Evolutionary conservation across 2,329 filamentous ascomycete genomes (phyloP).

Genomic region (Phaeosphaeria sp.): DNA sequence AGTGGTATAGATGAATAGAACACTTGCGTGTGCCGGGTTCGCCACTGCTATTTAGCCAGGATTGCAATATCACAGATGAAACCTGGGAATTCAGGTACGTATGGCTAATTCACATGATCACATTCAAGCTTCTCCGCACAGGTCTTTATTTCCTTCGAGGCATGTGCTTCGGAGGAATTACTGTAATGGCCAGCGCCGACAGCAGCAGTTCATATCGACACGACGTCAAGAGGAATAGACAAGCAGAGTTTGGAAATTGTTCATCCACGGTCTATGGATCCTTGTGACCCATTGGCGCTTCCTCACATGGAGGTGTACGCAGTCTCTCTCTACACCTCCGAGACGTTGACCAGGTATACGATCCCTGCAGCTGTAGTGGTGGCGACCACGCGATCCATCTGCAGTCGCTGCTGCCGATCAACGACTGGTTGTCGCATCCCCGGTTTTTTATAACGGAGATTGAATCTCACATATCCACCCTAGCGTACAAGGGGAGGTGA

Average conservation of each 20-base stretch:
- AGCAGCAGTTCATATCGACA: background rate
- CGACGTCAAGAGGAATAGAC: background rate
- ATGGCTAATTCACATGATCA: constrained; percentile 4
- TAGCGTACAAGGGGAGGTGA: background rate
- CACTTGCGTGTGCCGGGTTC: background rate
- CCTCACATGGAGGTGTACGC: background rate
- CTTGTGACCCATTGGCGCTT: too few species aligned
- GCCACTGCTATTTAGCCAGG: constrained; percentile 10
- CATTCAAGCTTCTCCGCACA: background rate
- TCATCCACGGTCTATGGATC: too few species aligned
- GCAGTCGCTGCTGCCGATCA: background rate
- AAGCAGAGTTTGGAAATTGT: too few species aligned
- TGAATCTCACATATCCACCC: background rate
- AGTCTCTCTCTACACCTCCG: background rate
- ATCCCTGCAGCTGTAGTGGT: background rate
- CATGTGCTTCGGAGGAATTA: constrained; percentile 1
- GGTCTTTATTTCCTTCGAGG: background rate
- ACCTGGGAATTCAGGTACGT: constrained; percentile 5
- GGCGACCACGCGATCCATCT: background rate
- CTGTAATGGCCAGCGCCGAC: background rate
- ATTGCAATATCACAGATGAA: constrained; percentile 12
- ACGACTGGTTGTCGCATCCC: background rate
- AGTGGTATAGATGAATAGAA: background rate
- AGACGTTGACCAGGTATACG: background rate
- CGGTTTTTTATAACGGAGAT: background rate